Evolutionary conservation across 306 rosid species (phyloP), one percentile per base, ranked within the genome.

Genomic region (Potentilla sterilis): DNA sequence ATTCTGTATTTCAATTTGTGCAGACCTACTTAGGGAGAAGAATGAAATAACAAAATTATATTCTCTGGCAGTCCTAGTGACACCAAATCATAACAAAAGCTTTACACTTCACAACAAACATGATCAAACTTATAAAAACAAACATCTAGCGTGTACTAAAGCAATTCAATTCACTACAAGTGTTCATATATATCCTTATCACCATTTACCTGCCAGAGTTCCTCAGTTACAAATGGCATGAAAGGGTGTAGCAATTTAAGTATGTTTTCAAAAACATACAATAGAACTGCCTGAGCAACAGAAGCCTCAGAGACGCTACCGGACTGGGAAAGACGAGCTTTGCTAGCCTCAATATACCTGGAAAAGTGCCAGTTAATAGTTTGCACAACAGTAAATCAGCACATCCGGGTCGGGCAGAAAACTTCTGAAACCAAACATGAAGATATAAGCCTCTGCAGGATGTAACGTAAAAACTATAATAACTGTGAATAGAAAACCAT

Each of bases 221-320:
- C 98, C 85, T 90, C 98, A 12, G 98, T 94, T 68, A 94, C 97
- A 69, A 94, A 94, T 57, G 98, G 98, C 98, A 94, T 94, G 85
- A 94, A 94, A 44, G 98, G 98, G 77, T 91, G 98, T 67, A 94
- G 83, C 70, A 91, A 80, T 84, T 88, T 90, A 75, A 94, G 96
- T 76, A 94, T 84, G 84, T 90, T 91, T 76, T 88, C 89, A 41
- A 90, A 94, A 63, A 88, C 90, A 82, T 94, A 94, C 51, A 94
- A 86, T 67, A 94, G 83, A 83, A 94, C 96, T 75, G 97, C 96
- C 82, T 86, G 96, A 6, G 96, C 86, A 62, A 89, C 82, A 40
- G 82, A 80, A 32, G 97, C 83, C 77, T 37, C 90, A 40, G 93
- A 82, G 55, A 82, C 68, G 22, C 77, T 89, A 55, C 78, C 88